Conservation (phyloP, 1,284 basidiomycete genomes). For the Rhizoctonia solani region DNA sequence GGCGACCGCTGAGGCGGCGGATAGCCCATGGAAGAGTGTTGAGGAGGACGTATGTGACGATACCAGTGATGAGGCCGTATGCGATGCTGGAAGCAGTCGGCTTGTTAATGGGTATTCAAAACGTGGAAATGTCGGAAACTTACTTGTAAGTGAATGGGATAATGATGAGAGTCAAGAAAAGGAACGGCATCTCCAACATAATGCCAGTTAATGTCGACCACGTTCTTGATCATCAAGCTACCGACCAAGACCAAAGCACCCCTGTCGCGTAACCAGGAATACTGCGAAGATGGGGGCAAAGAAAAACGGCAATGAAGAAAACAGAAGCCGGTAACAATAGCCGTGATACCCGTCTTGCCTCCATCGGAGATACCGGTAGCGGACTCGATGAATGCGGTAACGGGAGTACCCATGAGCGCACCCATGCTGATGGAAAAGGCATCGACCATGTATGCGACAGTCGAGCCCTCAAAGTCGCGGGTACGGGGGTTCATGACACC, state of each 20-base stretch:
- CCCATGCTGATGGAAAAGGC: constrained; percentile 82
- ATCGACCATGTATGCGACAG: constrained; percentile 72
- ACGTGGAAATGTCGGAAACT: constrained; percentile 41
- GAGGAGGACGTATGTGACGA: constrained; percentile 70
- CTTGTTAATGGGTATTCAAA: constrained; percentile 17
- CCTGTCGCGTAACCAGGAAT: constrained; percentile 90
- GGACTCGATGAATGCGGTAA: constrained; percentile 86
- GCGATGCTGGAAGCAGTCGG: constrained; percentile 66
- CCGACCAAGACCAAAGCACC: constrained; percentile 86
- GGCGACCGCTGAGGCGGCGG: constrained; percentile 58
- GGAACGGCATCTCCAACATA: constrained; percentile 86
- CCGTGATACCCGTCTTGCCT: constrained; percentile 85
- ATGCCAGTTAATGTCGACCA: constrained; percentile 86
- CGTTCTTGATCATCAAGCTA: constrained; percentile 87
- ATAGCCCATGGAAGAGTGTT: constrained; percentile 72
- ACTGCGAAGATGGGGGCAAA: constrained; percentile 89
- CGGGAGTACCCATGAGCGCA: constrained; percentile 83
- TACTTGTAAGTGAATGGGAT: constrained; percentile 81
- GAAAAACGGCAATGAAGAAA: constrained; percentile 88
- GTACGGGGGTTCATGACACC: constrained; percentile 83
- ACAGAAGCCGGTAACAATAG: constrained; percentile 70
- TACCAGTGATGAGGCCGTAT: constrained; percentile 80
- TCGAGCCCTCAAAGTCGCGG: constrained; percentile 85
- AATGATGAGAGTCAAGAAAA: constrained; percentile 76
- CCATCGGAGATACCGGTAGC: constrained; percentile 66